Conservation (phyloP, 345 rosid genomes). For the Pugionium dolabratum region DNA sequence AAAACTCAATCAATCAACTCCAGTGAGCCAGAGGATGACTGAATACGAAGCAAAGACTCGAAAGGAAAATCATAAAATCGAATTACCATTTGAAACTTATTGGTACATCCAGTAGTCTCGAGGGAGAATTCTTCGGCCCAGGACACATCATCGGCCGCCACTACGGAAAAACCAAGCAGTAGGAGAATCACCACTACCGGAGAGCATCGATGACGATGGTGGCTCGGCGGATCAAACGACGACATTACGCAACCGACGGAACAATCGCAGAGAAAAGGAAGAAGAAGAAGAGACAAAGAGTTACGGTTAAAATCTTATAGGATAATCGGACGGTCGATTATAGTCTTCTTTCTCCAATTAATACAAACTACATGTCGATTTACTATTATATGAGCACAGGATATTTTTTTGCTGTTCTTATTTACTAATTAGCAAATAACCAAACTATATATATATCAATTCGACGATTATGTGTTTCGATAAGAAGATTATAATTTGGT, state of each 20-base stretch:
- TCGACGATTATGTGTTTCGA: no score
- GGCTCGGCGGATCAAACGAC: conserved; percentile 30
- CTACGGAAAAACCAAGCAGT: conserved; percentile 31
- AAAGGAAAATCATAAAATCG: neutral
- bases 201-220: neutral
- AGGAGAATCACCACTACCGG: neutral
- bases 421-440: no score
- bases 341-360: neutral
- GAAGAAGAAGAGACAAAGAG: neutral
- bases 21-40: neutral
- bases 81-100: conserved; percentile 52
- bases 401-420: no score
- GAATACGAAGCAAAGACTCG: neutral
- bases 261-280: conserved; percentile 26
- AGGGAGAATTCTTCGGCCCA: conserved; percentile 42
- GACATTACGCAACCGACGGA: conserved; percentile 34
- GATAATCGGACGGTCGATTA: conserved; percentile 24
- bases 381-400: no score
- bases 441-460: no score
- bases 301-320: conserved; percentile 17
- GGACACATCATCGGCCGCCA: conserved; percentile 44
- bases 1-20: conserved; percentile 22
- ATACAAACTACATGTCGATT: no score
- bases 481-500: no score
- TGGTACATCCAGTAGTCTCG: conserved; percentile 46